These are phyloP conservation scores for Sporothrix sp. DNA, from an alignment of 2,329 filamentous ascomycete genomes.

Conservation along the genomic window DNA sequence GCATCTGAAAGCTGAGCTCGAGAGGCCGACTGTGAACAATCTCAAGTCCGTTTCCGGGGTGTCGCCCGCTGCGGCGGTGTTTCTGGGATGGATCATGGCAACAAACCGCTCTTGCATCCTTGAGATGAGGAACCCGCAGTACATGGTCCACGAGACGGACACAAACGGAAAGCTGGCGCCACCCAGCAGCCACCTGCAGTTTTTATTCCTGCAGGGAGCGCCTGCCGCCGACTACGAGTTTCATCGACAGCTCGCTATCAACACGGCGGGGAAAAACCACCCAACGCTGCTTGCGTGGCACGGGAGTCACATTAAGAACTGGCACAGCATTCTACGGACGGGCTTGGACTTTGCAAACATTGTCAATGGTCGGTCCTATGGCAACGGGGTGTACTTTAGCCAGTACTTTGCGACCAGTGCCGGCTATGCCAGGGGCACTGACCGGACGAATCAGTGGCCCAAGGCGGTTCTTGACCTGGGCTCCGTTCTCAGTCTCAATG, in stretches of 20 bases:
- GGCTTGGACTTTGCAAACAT: conserved; percentile 63
- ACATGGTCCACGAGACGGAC: neutral
- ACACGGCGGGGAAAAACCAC: conserved; percentile 27
- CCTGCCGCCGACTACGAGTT: conserved; percentile 80
- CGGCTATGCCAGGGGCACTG: conserved; percentile 31
- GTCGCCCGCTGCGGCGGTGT: conserved; percentile 52
- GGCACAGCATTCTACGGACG: conserved; percentile 81
- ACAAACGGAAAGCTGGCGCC: neutral
- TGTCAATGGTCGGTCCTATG: conserved; percentile 58
- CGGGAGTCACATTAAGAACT: conserved; percentile 65
- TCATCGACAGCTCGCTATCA: conserved; percentile 45
- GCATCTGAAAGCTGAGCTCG: conserved; percentile 44
- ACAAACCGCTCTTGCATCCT: conserved; percentile 83
- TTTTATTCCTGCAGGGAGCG: conserved; percentile 77
- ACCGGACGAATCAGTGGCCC: conserved; percentile 42
- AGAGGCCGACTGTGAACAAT: conserved; percentile 27
- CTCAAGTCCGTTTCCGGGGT: conserved; percentile 44
- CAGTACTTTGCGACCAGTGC: conserved; percentile 46
- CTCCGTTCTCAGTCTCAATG: conserved; percentile 63
- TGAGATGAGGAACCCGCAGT: conserved; percentile 47
- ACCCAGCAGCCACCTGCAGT: conserved; percentile 57
- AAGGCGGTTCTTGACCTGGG: conserved; percentile 53
- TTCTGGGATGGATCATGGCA: conserved; percentile 80
- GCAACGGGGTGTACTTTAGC: conserved; percentile 77
- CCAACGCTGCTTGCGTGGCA: conserved; percentile 83